Conservation (phyloP, 192 early-diverging fungal genomes). For the Paraglomus occultum region DNA sequence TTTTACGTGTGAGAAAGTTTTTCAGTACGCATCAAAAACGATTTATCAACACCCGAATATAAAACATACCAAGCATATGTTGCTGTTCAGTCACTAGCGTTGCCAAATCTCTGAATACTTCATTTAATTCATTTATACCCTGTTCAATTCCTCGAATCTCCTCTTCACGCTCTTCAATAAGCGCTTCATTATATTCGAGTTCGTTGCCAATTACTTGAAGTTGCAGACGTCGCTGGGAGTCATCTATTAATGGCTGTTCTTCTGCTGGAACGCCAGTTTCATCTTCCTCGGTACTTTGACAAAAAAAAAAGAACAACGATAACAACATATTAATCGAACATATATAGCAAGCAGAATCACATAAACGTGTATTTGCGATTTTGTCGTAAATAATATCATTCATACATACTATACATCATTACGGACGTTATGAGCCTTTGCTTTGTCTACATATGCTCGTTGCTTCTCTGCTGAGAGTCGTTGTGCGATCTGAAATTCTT, state of each 20-base stretch:
- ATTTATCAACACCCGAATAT: slow-evolving; percentile 1
- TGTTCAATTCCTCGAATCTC: slow-evolving; percentile 92
- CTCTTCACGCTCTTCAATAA: slow-evolving; percentile 92
- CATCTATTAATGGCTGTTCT: slow-evolving; percentile 58
- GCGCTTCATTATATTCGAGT: slow-evolving; percentile 88
- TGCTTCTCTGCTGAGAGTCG: slow-evolving; percentile 80
- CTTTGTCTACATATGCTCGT: slow-evolving; percentile 80
- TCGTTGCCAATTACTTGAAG: slow-evolving; percentile 84
- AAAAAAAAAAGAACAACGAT: slow-evolving; percentile 4
- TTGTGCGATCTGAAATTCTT: slow-evolving; percentile 86
- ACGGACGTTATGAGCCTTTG: slow-evolving; percentile 48
- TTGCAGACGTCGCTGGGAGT: slow-evolving; percentile 56
- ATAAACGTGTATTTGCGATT: not conserved
- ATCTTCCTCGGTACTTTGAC: slow-evolving; percentile 39
- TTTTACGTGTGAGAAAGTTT: not conserved
- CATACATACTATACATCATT: slow-evolving; percentile 42
- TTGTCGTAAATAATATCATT: not conserved
- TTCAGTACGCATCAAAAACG: slow-evolving; percentile 1
- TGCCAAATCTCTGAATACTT: slow-evolving; percentile 94
- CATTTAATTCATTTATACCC: slow-evolving; percentile 92
- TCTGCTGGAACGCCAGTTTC: slow-evolving; percentile 44
- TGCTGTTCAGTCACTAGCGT: slow-evolving; percentile 98
- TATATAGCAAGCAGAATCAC: not conserved
- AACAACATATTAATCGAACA: slow-evolving; percentile 30
- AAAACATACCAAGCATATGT: slow-evolving; percentile 73